A percentile compares a stretch with the other conserved stretches of the same genome.
These are phyloP conservation scores for Thyridium curvatum DNA, from an alignment of 2,329 filamentous ascomycete species.

Conservation along the genomic window DNA sequence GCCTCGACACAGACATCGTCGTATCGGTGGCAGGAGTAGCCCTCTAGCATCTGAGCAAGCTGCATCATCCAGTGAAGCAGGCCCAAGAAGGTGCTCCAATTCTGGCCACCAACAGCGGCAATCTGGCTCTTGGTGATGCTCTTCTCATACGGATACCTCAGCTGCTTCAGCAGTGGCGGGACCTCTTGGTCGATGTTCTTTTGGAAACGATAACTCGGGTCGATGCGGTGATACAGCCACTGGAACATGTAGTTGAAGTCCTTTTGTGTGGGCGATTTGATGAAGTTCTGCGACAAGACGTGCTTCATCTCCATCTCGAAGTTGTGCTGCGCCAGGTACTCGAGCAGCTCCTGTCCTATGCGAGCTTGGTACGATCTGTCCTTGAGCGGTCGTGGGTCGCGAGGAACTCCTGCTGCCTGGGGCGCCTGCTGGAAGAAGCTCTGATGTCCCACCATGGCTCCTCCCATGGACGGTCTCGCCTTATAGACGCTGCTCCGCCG, in stretches of 20 bases:
- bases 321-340: conserved; percentile 88
- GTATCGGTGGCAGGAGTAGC: conserved; percentile 71
- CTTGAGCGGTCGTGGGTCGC: conserved; percentile 80
- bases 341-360: conserved; percentile 83
- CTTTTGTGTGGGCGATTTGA: conserved; percentile 93
- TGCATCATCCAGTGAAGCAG: conserved; percentile 99
- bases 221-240: conserved; percentile 93
- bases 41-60: conserved; percentile 85
- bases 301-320: conserved; percentile 99
- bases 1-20: conserved; percentile 85
- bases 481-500: conserved; percentile 80
- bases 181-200: conserved; percentile 96
- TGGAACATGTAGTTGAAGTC: conserved; percentile 98
- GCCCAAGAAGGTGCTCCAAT: conserved; percentile 92
- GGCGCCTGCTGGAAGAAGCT: conserved; percentile 92
- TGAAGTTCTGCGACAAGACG: conserved; percentile 79
- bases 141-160: conserved; percentile 91
- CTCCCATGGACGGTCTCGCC: conserved; percentile 59
- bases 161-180: conserved; percentile 82
- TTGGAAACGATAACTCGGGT: conserved; percentile 86
- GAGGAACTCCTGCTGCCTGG: conserved; percentile 71
- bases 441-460: conserved; percentile 61
- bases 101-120: conserved; percentile 88
- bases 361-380: conserved; percentile 73
- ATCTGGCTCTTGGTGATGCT: conserved; percentile 96